These are phyloP conservation scores for Eryngium alpinum DNA, from an alignment of 140 eudicot species.

Conservation along the genomic window DNA sequence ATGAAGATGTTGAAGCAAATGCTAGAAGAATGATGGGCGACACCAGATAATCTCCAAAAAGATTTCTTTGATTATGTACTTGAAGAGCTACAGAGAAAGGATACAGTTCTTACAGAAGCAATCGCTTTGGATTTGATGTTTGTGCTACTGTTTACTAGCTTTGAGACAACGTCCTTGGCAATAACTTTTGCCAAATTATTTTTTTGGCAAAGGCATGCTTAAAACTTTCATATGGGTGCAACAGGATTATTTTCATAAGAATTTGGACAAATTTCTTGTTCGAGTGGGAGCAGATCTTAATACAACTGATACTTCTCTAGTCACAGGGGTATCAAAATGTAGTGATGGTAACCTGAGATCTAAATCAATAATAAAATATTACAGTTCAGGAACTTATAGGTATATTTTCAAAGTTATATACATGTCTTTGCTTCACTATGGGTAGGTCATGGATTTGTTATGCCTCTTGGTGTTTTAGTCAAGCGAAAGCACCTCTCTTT, in stretches of 20 bases:
- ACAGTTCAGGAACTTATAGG: conserved; percentile 78
- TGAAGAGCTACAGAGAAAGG: too few species aligned
- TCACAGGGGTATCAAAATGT: conserved; percentile 21
- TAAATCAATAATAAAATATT: conserved; percentile 28
- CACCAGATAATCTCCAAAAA: too few species aligned
- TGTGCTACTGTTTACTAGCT: too few species aligned
- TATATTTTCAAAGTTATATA: conserved; percentile 54
- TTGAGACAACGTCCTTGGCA: too few species aligned
- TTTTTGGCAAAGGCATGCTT: conserved; percentile 90
- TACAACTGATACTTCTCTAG: conserved; percentile 14
- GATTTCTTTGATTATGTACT: too few species aligned
- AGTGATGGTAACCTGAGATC: conserved; percentile 28
- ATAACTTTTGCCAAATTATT: too few species aligned
- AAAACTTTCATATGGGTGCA: conserved; percentile 80
- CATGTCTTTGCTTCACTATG: conserved; percentile 73
- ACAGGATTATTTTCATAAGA: conserved; percentile 37
- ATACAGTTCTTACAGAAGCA: too few species aligned
- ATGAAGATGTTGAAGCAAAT: too few species aligned
- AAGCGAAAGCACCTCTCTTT: conserved; percentile 55
- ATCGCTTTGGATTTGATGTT: too few species aligned
- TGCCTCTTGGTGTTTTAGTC: conserved; percentile 93
- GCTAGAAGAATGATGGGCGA: too few species aligned
- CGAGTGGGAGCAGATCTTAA: conserved; percentile 53
- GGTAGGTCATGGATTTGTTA: conserved; percentile 90
- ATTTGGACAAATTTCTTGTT: conserved; percentile 44